Evolutionary conservation across 306 rosid genomes (phyloP), one percentile per base, ranked within the genome.

Genomic region (Cicer cuneatum): DNA sequence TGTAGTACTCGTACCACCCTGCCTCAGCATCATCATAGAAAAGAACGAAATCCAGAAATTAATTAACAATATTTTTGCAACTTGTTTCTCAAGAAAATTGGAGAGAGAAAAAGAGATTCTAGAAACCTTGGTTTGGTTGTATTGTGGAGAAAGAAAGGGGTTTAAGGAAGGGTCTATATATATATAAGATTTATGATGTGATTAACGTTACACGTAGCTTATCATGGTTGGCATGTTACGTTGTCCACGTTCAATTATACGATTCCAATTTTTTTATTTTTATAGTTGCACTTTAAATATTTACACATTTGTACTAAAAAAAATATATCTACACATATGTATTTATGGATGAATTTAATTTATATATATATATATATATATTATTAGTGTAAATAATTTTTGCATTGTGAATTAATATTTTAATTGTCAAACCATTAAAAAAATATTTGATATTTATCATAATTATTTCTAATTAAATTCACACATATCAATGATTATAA

Each of bases 1-100:
- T 7, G 68, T 61, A 10, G 75, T 64, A 52, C 58, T 77, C 15
- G 29, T 40, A 54, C 71, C 73, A 53, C 82, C 59, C 0, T 61
- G 83, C 19, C 60, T 79, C 72, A 80, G 41, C 80, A 81, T 80
- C 58, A 33, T 69, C 60, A 15, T 56, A 0, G 43, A 13, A 59
- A 59, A 59, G 8, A 2, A 59, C 13, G 15, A 14, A 10, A 29
- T 1, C n/a, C 7, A 21, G 15, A 67, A 19, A 24, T n/a, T 42
- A 5, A 59, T 21, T n/a, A 48, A 38, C 18, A 46, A 9, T 46
- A 43, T 62, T 39, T 7, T 7, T 11, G 46, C 10, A 13, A 29
- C 18, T 51, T 74, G 74, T 38, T 56, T 48, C 1, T 21, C 33
- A 5, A 61, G 76, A 71, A 75, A 60, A 33, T 35, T 2, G 21